Evolutionary conservation across 2,329 filamentous ascomycete genomes (phyloP), one percentile per base, ranked within the genome.

Genomic region (Atkinsonella hypoxylon): DNA sequence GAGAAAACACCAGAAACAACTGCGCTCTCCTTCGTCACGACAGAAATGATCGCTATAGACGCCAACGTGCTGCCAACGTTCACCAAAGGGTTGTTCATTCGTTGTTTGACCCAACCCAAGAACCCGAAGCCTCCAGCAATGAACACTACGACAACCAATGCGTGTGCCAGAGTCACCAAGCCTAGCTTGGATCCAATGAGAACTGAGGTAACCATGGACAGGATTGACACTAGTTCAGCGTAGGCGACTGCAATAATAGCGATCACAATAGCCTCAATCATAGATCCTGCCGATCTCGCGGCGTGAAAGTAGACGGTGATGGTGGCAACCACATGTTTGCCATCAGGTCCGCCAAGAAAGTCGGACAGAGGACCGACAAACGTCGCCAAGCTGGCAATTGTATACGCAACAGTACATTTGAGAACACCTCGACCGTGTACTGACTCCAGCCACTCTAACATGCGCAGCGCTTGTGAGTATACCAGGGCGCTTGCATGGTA

Each of bases 221-320:
- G 76, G 49, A 90, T 78, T 3, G 83, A 87, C 36, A 95, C 70
- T 41, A 87, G 71, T 44, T 64, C 61, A 39, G 63, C 64, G 49
- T 94, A 95, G 36, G 81, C 68, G 55, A 94, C 85, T 1, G 87
- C 88, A 15, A 85, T 74, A 32, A 85, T 69, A 5, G 87, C 85
- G 48, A 90, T 79, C 39, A 89, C 69, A 12, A 83, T 78, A 2
- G 87, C 89, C 65, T 94, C 85, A 52, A 86, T 78, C 87, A 95
- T 94, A 59, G 85, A 89, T 1, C 89, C 89, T 18, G 83, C 79
- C 17, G 87, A 86, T 52, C 89, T 76, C 1, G 87, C 85, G 2
- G 89, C 87, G 64, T 95, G 88, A 61, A 95, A 95, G 62, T 94
- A 95, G 7, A 95, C 89, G 0, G 87, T 90, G 50, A 95, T 82